Evolutionary conservation across 2,329 filamentous ascomycete genomes (phyloP).

Genomic region (Ustilaginoidea virens): DNA sequence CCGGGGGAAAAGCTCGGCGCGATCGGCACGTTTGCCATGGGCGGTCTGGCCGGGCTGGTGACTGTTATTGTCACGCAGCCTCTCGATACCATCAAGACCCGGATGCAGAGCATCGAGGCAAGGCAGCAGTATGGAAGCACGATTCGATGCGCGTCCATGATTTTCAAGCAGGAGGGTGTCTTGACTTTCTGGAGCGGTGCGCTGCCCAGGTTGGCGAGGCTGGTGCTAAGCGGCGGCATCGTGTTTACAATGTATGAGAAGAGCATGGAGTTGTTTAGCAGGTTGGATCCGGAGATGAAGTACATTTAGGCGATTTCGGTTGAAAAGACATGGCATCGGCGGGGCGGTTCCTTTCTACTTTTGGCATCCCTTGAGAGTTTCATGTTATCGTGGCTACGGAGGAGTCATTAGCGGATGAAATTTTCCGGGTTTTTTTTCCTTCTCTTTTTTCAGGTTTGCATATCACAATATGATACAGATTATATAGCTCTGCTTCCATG

Average conservation of each 20-base stretch:
- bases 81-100: slow-evolving; percentile 88
- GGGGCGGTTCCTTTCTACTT: no score
- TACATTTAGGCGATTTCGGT: slow-evolving; percentile 53
- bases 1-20: slow-evolving; percentile 90
- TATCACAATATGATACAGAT: no score
- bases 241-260: slow-evolving; percentile 99
- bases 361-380: no score
- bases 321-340: no score
- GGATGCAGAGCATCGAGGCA: slow-evolving; percentile 94
- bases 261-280: slow-evolving; percentile 75
- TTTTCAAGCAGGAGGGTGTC: slow-evolving; percentile 79
- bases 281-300: slow-evolving; percentile 64
- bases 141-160: slow-evolving; percentile 64
- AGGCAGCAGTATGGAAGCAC: slow-evolving; percentile 71
- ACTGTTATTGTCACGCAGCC: slow-evolving; percentile 68
- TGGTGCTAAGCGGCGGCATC: slow-evolving; percentile 88
- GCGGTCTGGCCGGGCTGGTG: slow-evolving; percentile 74
- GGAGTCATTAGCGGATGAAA: no score
- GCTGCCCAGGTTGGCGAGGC: slow-evolving; percentile 63
- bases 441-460: no score
- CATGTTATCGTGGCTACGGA: no score
- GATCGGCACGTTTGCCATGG: slow-evolving; percentile 78
- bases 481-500: no score
- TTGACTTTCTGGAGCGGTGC: slow-evolving; percentile 91
- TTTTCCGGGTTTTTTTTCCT: no score